Conservation (phyloP, 345 rosid species). For the Eucalyptus pauciflora region DNA sequence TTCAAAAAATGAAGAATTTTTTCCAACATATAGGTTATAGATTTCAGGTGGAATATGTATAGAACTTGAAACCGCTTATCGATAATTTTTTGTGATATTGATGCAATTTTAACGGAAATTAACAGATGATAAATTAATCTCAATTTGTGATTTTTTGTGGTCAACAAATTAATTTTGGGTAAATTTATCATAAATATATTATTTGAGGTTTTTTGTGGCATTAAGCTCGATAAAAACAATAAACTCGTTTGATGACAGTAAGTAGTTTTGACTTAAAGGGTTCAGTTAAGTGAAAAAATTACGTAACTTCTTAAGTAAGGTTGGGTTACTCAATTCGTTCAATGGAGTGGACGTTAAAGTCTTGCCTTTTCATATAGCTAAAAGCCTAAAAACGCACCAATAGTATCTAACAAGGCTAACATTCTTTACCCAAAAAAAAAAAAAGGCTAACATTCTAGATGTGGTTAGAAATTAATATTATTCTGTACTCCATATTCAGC, state of each 20-base stretch:
- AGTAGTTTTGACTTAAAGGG: neutral
- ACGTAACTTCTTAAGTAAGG: neutral
- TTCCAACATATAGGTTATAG: too few relatives aligned
- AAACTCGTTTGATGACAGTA: neutral
- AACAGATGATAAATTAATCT: too few relatives aligned
- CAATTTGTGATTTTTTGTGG: too few relatives aligned
- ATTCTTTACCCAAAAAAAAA: too few relatives aligned
- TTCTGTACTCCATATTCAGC: neutral
- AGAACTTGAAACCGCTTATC: too few relatives aligned
- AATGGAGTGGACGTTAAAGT: neutral
- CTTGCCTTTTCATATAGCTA: neutral
- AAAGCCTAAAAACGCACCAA: neutral
- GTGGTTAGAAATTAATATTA: neutral
- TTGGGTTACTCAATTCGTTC: neutral
- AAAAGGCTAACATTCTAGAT: neutral
- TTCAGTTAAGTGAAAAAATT: neutral
- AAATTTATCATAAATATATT: too few relatives aligned
- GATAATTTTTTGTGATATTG: too few relatives aligned
- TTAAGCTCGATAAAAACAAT: neutral
- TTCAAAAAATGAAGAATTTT: too few relatives aligned
- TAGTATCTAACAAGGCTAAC: neutral
- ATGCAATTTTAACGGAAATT: too few relatives aligned
- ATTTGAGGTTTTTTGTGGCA: too few relatives aligned
- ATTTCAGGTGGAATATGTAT: rapidly evolving
- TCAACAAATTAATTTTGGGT: too few relatives aligned